Evolutionary conservation across 768 basidiomycete species (phyloP), one percentile per base, ranked within the genome.

Genomic region (Hericium coralloides): DNA sequence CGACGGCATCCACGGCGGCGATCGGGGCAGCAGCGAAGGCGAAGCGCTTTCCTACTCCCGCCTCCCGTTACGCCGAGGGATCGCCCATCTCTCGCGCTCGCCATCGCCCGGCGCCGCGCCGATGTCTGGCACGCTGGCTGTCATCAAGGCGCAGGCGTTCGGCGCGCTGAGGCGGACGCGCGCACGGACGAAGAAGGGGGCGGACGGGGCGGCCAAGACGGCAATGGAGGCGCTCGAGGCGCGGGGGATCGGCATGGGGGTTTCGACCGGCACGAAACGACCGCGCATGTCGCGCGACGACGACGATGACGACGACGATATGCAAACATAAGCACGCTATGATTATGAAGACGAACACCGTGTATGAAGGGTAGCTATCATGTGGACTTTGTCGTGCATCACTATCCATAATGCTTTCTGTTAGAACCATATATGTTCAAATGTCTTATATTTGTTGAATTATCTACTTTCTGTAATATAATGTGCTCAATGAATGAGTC

Each of bases 131-230:
- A 92, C 91, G 31, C 80, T 93, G 49, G 90, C 91, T 54, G 89
- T 92, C 57, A 91, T 93, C 73, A 93, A 92, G 73, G 90, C 90
- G 45, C 89, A 92, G 67, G 85, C 91, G 39, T 93, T 92, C 67
- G 91, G 90, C 36, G 88, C 88, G 18, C 74, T 91, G 61, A 85
- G 90, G 53, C 79, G 90, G 69, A 87, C 89, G 55, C 82, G 90
- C 58, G 77, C 85, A 45, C 79, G 86, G 59, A 78, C 81, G 52
- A 92, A 87, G 75, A 85, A 81, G 69, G 73, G 82, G 38, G 79
- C 86, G 45, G 89, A 89, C 60, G 83, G 82, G 39, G 82, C 86
- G 36, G 85, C 83, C 59, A 80, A 77, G 68, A 85, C 87, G 59
- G 88, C 89, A 3, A 79, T 88, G 71, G 85, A 90, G 69, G 86